Conservation (phyloP, 1,284 basidiomycete species). For the Tylopilus sp. region DNA sequence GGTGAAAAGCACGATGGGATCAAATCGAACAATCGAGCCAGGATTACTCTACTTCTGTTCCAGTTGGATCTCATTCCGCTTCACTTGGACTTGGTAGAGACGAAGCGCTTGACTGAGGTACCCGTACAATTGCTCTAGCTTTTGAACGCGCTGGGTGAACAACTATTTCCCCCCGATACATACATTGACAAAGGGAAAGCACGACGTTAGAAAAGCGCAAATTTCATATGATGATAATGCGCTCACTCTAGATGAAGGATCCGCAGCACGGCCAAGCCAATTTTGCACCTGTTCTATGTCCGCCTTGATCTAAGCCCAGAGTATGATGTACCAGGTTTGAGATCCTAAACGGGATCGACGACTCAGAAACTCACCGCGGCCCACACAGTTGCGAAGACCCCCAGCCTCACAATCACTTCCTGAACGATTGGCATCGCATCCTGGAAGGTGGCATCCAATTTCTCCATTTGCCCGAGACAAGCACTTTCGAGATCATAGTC, state of each 20-base stretch:
- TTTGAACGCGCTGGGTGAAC: slow-evolving; percentile 24
- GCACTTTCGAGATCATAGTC: slow-evolving; percentile 23
- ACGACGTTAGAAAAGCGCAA: not conserved
- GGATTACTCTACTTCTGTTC: not conserved
- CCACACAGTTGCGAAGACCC: slow-evolving; percentile 31
- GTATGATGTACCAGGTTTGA: not conserved
- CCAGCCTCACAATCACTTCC: slow-evolving; percentile 28
- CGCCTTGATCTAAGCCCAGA: slow-evolving; percentile 27
- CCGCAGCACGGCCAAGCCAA: slow-evolving; percentile 19
- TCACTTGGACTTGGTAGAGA: slow-evolving; percentile 30
- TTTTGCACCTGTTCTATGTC: slow-evolving; percentile 25
- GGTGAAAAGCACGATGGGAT: not conserved
- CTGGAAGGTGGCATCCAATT: slow-evolving; percentile 11
- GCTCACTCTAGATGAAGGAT: slow-evolving; percentile 26
- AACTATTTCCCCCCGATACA: slow-evolving; percentile 16
- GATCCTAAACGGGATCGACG: not conserved
- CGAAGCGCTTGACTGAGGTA: slow-evolving; percentile 34
- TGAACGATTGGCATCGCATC: slow-evolving; percentile 28
- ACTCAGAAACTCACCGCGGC: slow-evolving; percentile 22
- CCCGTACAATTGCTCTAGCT: slow-evolving; percentile 30
- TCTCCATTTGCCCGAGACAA: slow-evolving; percentile 13
- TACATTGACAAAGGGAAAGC: not conserved
- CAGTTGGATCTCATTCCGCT: not conserved
- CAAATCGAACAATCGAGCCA: too few relatives aligned
- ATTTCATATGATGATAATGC: not conserved